A percentile compares a stretch with the other conserved stretches of the same genome.
These are phyloP conservation scores for Sclerotinia borealis DNA, from an alignment of 2,329 filamentous ascomycete genomes.

Conservation along the genomic window DNA sequence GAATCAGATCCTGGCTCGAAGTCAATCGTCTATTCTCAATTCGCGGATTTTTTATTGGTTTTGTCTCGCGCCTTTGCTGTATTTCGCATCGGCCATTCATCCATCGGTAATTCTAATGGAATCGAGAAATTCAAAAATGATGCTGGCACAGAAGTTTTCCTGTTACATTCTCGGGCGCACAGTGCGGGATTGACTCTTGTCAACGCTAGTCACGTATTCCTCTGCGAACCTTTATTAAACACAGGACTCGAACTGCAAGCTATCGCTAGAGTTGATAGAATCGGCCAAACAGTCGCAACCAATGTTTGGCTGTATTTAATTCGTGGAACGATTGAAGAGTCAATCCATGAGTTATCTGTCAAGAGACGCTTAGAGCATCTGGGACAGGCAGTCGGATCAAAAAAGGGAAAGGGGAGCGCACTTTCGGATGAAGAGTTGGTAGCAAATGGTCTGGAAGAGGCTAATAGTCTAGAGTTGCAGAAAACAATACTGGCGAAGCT, in stretches of 20 bases:
- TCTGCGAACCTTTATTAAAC: slow-evolving; percentile 91
- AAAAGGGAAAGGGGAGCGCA: slow-evolving; percentile 38
- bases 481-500: slow-evolving; percentile 63
- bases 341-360: slow-evolving; percentile 83
- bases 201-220: slow-evolving; percentile 87
- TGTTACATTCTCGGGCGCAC: slow-evolving; percentile 84
- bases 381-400: slow-evolving; percentile 36
- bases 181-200: slow-evolving; percentile 86
- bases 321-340: slow-evolving; percentile 85
- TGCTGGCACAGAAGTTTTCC: slow-evolving; percentile 68
- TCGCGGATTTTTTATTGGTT: slow-evolving; percentile 71
- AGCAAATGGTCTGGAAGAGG: slow-evolving; percentile 65
- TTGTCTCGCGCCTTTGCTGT: slow-evolving; percentile 62
- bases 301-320: slow-evolving; percentile 95
- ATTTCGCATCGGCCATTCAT: slow-evolving; percentile 67
- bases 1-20: slow-evolving; percentile 81
- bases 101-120: slow-evolving; percentile 62
- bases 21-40: slow-evolving; percentile 91
- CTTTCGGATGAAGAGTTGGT: slow-evolving; percentile 41
- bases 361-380: slow-evolving; percentile 74
- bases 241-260: slow-evolving; percentile 91
- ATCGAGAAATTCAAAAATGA: slow-evolving; percentile 73
- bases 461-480: slow-evolving; percentile 79
- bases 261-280: slow-evolving; percentile 89
- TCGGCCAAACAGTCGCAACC: slow-evolving; percentile 81